These are phyloP conservation scores for Xylaria longipes DNA, from an alignment of 495 filamentous ascomycete species.

Conservation along the genomic window DNA sequence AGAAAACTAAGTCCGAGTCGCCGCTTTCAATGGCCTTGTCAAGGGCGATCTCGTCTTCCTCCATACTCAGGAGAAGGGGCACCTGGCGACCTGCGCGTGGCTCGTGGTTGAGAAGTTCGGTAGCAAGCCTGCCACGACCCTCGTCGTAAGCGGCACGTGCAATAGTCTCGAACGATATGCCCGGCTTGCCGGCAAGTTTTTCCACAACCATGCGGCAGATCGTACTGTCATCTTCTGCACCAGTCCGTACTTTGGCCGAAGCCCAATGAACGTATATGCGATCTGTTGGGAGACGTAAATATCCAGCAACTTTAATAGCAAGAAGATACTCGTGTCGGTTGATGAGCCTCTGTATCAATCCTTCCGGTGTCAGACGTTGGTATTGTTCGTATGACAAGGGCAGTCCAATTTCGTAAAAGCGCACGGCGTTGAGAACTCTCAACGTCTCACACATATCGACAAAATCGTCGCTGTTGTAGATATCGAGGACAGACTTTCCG, in stretches of 20 bases:
- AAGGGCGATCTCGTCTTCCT: constrained; percentile 92
- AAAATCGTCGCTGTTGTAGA: constrained; percentile 97
- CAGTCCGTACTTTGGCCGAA: constrained; percentile 86
- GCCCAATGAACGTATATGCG: constrained; percentile 97
- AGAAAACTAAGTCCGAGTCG: constrained; percentile 89
- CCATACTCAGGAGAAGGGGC: constrained; percentile 91
- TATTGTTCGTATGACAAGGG: constrained; percentile 92
- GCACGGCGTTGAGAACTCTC: constrained; percentile 87
- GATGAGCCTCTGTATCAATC: constrained; percentile 81
- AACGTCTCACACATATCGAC: constrained; percentile 97
- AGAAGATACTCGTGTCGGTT: constrained; percentile 91
- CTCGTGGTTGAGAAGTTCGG: constrained; percentile 89
- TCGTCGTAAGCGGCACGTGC: constrained; percentile 96
- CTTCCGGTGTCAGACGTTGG: constrained; percentile 85
- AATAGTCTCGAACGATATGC: constrained; percentile 93
- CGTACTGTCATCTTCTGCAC: constrained; percentile 82
- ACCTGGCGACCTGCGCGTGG: constrained; percentile 94
- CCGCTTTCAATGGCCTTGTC: constrained; percentile 97
- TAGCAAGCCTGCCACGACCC: constrained; percentile 84
- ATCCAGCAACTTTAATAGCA: constrained; percentile 87
- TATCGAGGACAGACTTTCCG: constrained; percentile 93
- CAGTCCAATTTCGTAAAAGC: constrained; percentile 89
- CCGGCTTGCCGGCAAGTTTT: constrained; percentile 82
- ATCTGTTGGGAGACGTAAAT: constrained; percentile 83
- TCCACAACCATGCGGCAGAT: constrained; percentile 88